Base-by-base conservation (phyloP, 805 yeast species). In the Lipomyces oligophaga region DNA sequence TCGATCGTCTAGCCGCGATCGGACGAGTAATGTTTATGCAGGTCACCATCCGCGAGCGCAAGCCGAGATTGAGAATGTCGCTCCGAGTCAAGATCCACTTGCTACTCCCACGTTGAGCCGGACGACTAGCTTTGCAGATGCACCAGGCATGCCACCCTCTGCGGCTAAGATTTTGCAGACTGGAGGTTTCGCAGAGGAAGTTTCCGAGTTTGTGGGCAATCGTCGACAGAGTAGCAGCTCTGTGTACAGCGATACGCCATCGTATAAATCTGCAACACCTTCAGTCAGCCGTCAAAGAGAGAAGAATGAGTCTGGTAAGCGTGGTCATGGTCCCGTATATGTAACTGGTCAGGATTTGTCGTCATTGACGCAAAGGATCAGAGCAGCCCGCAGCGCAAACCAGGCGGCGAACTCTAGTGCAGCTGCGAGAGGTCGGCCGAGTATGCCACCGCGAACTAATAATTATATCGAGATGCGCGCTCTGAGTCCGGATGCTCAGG, bases 401-500 rank as follows among this genome's bases (percentile, higher is more conserved):
- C 42, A 33, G 16, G 45, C 22, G 11, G 22, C 41, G 18, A 38
- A 22, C 8, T 26, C 15, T n/a, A 18, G 30, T 5, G 20, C 41
- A 5, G n/a, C n/a, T n/a, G n/a, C n/a, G n/a, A n/a, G n/a, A n/a
- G 37, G 39, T 27, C 45, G 45, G 4, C 26, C 45, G 5, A 40
- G 49, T 7, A 24, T 34, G 32, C 38, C 38, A 8, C n/a, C 25
- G 15, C 51, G 47, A 32, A 20, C 43, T 13, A 19, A 41, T n/a
- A 41, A 31, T 19, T 43, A 34, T 24, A 43, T 48, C 39, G 52
- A 48, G 40, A 48, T 48, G 52, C 52, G 52, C 21, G 45, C 39
- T 32, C 38, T 49, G 13, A 43, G 54, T 20, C 45, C 54, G 8
- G 52, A 49, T 6, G 54, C 54, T 11, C 54, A 49, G 22, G 54